Conservation (phyloP, 768 basidiomycete genomes). For the Xerocomellus dryophilus region DNA sequence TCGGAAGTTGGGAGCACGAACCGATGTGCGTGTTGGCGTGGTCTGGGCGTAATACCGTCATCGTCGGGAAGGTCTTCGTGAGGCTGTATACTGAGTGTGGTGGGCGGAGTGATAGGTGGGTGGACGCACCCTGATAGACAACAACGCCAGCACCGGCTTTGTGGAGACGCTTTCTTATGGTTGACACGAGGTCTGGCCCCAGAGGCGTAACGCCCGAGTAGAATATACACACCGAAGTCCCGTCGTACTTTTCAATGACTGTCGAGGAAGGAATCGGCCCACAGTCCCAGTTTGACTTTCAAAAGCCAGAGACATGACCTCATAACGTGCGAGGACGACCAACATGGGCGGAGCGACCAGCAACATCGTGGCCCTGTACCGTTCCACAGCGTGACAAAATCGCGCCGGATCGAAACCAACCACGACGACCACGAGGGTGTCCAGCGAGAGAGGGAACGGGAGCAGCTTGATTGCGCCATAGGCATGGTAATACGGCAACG, state of each 20-base stretch:
- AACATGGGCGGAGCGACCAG: conserved; percentile 82
- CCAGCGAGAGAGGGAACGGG: conserved; percentile 47
- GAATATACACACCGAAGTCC: conserved; percentile 55
- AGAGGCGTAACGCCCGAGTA: conserved; percentile 82
- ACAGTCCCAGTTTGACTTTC: no score
- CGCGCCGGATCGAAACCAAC: conserved; percentile 65
- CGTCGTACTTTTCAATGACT: conserved; percentile 67
- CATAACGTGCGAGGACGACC: conserved; percentile 67
- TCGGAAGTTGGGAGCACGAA: conserved; percentile 78
- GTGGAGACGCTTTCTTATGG: conserved; percentile 41
- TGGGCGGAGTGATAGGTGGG: no score
- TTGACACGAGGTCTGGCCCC: conserved; percentile 55
- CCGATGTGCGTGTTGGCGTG: conserved; percentile 52
- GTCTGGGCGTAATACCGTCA: conserved; percentile 49
- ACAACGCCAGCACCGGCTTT: conserved; percentile 40
- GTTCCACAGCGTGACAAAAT: conserved; percentile 66
- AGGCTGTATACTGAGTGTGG: conserved; percentile 60
- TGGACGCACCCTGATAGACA: conserved; percentile 50
- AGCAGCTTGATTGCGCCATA: conserved; percentile 62
- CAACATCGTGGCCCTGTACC: conserved; percentile 55
- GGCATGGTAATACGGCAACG: conserved; percentile 61
- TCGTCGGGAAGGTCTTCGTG: conserved; percentile 79
- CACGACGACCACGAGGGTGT: conserved; percentile 55
- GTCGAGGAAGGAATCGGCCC: not conserved
- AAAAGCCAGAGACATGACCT: conserved; percentile 42